Conservation (phyloP, 768 basidiomycete species). For the Coprinellus micaceus region DNA sequence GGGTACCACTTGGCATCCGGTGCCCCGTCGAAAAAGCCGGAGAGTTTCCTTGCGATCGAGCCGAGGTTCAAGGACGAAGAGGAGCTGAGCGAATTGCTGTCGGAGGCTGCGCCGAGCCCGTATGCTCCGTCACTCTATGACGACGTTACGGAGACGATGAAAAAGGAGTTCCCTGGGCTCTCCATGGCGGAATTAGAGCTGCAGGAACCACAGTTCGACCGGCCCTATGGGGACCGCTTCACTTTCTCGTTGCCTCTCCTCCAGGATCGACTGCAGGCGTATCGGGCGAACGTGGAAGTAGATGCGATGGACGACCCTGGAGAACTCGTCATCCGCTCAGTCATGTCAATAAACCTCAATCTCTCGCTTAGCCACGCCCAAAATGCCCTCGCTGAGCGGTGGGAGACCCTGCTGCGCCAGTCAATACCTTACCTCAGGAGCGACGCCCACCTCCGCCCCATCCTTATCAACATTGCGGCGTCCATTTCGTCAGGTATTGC, state of each 20-base stretch:
- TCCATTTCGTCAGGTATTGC: slow-evolving; percentile 66
- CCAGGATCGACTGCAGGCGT: slow-evolving; percentile 57
- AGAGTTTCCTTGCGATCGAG: slow-evolving; percentile 58
- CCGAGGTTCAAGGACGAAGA: slow-evolving; percentile 58
- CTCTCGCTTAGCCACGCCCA: slow-evolving; percentile 82
- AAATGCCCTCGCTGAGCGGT: slow-evolving; percentile 68
- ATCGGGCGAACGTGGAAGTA: slow-evolving; percentile 27
- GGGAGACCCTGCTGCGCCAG: slow-evolving; percentile 69
- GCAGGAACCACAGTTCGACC: slow-evolving; percentile 58
- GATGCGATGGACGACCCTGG: slow-evolving; percentile 39
- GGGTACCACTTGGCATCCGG: slow-evolving; percentile 50
- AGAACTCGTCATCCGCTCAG: slow-evolving; percentile 51
- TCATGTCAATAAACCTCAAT: slow-evolving; percentile 81
- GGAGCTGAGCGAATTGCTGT: slow-evolving; percentile 59
- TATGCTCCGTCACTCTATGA: slow-evolving; percentile 76
- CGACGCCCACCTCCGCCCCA: slow-evolving; percentile 51
- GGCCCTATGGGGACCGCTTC: slow-evolving; percentile 80
- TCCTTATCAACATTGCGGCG: slow-evolving; percentile 54
- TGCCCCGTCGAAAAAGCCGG: slow-evolving; percentile 43
- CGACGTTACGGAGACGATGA: slow-evolving; percentile 46
- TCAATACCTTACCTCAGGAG: slow-evolving; percentile 61
- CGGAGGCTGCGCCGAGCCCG: slow-evolving; percentile 65
- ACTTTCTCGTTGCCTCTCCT: slow-evolving; percentile 63
- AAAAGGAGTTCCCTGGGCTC: slow-evolving; percentile 53
- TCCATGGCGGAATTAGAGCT: slow-evolving; percentile 60